Evolutionary conservation across 2,329 filamentous ascomycete species (phyloP).

Genomic region (Thelonectria rubi): DNA sequence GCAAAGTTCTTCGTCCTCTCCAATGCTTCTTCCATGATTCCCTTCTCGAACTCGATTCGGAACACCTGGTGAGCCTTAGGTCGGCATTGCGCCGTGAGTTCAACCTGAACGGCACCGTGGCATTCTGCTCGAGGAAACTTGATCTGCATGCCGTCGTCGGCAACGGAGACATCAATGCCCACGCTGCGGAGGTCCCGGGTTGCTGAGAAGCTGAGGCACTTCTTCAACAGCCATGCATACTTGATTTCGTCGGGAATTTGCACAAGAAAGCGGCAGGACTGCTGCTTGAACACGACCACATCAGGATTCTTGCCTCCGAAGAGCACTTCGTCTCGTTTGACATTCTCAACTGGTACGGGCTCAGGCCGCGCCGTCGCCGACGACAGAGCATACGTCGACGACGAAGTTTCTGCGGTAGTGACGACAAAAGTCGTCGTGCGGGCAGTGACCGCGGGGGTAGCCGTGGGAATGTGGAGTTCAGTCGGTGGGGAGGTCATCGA

Average conservation of each 20-base stretch:
- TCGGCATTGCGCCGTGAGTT: constrained; percentile 65
- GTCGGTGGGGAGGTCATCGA: constrained; percentile 33
- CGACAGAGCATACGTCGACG: constrained; percentile 26
- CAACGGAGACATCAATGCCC: constrained; percentile 57
- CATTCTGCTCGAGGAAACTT: constrained; percentile 64
- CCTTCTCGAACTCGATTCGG: constrained; percentile 66
- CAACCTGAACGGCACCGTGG: constrained; percentile 65
- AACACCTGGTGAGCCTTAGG: constrained; percentile 70
- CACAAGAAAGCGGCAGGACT: constrained; percentile 60
- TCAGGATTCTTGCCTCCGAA: constrained; percentile 47
- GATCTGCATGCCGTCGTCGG: constrained; percentile 62
- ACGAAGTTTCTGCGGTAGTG: constrained; percentile 31
- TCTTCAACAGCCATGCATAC: constrained; percentile 64
- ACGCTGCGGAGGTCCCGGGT: constrained; percentile 58
- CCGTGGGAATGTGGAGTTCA: constrained; percentile 40
- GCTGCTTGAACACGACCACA: constrained; percentile 48
- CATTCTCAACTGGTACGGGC: constrained; percentile 45
- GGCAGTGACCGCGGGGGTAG: constrained; percentile 37
- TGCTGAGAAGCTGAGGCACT: constrained; percentile 65
- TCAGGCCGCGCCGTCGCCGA: constrained; percentile 37
- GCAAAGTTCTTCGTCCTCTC: constrained; percentile 56
- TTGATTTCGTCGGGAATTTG: constrained; percentile 60
- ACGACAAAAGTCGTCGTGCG: constrained; percentile 36
- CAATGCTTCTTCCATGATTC: constrained; percentile 54
- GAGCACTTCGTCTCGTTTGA: constrained; percentile 46